Evolutionary conservation across 2,329 filamentous ascomycete genomes (phyloP).

Genomic region (Fusarium acutatum): DNA sequence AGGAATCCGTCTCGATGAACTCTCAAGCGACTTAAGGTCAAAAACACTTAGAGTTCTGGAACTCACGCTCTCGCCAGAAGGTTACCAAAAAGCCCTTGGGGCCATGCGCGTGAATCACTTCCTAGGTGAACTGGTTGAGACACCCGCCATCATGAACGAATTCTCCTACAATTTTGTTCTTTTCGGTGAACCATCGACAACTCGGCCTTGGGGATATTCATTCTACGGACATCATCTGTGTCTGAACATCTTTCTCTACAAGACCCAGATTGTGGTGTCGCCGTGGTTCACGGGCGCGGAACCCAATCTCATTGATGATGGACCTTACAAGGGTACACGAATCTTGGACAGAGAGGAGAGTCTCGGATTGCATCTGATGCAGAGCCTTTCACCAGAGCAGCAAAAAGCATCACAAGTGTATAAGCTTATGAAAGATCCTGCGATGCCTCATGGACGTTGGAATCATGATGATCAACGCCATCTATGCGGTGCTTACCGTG

Average conservation of each 20-base stretch:
- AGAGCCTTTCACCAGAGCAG: constrained; percentile 57
- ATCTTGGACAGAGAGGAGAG: constrained; percentile 73
- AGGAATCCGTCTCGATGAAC: constrained; percentile 75
- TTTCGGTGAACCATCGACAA: constrained; percentile 69
- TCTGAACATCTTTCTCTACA: constrained; percentile 74
- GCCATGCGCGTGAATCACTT: constrained; percentile 82
- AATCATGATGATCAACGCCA: constrained; percentile 84
- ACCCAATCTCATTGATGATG: constrained; percentile 76
- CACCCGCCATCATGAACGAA: constrained; percentile 73
- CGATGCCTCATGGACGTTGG: constrained; percentile 75
- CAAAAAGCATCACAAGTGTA: constrained; percentile 65
- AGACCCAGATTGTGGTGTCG: constrained; percentile 71
- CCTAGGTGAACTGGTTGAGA: constrained; percentile 72
- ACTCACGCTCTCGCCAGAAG: constrained; percentile 70
- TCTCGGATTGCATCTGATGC: constrained; percentile 75
- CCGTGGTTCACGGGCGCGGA: constrained; percentile 85
- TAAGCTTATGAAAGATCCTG: constrained; percentile 67
- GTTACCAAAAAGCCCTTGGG: constrained; percentile 73
- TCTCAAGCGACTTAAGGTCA: constrained; percentile 8
- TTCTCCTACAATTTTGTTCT: constrained; percentile 80
- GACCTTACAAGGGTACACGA: constrained; percentile 68
- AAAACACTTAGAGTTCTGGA: constrained; percentile 24
- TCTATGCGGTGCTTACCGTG: constrained; percentile 78
- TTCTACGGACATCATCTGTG: constrained; percentile 85
- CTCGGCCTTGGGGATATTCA: constrained; percentile 73